Evolutionary conservation across 2,329 filamentous ascomycete genomes (phyloP).

Genomic region (Hortaea sp.): DNA sequence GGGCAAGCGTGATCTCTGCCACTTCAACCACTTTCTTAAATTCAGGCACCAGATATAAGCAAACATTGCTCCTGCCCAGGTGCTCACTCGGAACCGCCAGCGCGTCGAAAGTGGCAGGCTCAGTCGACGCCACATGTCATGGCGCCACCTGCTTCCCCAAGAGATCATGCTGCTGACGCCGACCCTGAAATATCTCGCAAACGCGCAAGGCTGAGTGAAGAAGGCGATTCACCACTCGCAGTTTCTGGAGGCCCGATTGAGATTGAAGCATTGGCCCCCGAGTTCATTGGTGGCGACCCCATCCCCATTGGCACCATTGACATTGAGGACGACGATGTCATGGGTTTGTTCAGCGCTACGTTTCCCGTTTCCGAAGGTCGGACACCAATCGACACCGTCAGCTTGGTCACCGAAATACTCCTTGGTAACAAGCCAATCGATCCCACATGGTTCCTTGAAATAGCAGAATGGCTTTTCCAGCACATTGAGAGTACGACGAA

Average conservation of each 20-base stretch:
- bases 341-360: conserved; percentile 10
- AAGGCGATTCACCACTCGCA: conserved; percentile 10
- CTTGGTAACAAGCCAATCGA: background rate
- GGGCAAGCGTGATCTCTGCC: no score
- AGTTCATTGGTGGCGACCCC: conserved; percentile 28
- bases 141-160: conserved; percentile 11
- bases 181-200: conserved; percentile 36
- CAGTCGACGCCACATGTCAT: background rate
- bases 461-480: background rate
- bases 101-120: background rate
- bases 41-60: background rate
- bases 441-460: background rate
- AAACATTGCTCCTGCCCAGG: background rate
- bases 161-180: conserved; percentile 35
- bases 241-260: conserved; percentile 13
- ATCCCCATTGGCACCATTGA: conserved; percentile 29
- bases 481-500: background rate
- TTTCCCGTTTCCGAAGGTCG: conserved; percentile 4
- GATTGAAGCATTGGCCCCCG: conserved; percentile 23
- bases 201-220: conserved; percentile 34
- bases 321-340: conserved; percentile 25
- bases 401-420: background rate
- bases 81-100: background rate
- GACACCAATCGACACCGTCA: conserved; percentile 5
- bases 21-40: no score